Evolutionary conservation across 768 basidiomycete genomes (phyloP), one percentile per base, ranked within the genome.

Genomic region (Sistotremastrum suecicum): DNA sequence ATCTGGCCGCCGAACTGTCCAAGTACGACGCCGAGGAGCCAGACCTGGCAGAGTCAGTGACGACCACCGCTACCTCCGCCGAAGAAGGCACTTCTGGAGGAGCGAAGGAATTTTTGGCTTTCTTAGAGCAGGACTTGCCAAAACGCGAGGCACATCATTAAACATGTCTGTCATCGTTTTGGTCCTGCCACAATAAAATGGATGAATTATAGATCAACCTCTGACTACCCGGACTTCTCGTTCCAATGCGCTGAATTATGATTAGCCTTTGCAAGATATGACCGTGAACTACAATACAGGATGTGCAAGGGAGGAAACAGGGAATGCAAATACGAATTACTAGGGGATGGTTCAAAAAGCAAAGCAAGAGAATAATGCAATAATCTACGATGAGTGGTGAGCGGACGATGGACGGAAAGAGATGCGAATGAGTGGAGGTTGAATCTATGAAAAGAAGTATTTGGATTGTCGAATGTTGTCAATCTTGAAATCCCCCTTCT

Each of bases 401-500:
- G 29, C 12, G 5, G 34, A 30, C n/a, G 29, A 32, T 30, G 29
- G 12, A 43, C 20, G 6, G 34, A 32, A 33, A 7, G 7, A 43
- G 1, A 43, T 43, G 42, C 34, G n/a, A 12, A 12, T 42, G 29
- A 11, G 10, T 29, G 11, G 41, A 11, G 10, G 34, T 28, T 35
- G 4, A 9, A 9, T 41, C 51, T 74, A 95, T 38, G 91, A 92
- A 72, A 97, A 98, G 74, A 98, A 98, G 63, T 97, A 98, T 35
- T 71, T 69, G 38, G 83, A 87, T 47, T 76, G 63, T 59, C 82
- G 82, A 63, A 97, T 91, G 49, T 68, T 69, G 54, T 75, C 69
- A 50, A 98, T 88, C 52, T 86, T 74, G 60, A 98, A 95, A 47
- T 68, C 67, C 45, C 94, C 94, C 66, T 86, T 88, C 61, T 75